Conservation (phyloP, 1,284 basidiomycete species). For the Ceratobasidium sp. region DNA sequence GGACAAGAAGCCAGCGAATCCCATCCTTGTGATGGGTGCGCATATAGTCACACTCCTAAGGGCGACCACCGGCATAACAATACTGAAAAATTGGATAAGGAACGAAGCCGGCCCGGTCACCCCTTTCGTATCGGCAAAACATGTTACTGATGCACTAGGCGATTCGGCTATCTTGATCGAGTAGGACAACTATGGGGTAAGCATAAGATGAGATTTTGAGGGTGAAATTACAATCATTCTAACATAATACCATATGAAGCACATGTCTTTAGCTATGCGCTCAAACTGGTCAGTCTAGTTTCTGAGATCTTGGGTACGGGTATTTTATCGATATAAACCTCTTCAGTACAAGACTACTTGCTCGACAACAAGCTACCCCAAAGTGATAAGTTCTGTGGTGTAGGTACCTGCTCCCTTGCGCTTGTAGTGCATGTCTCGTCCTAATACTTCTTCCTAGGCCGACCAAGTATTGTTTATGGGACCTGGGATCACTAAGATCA, state of each 20-base stretch:
- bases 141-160: constrained; percentile 36
- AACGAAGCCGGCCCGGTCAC: constrained; percentile 35
- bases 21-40: constrained; percentile 41
- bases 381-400: too few relatives aligned
- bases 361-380: too few relatives aligned
- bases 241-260: not conserved
- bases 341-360: too few relatives aligned
- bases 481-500: too few relatives aligned
- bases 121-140: constrained; percentile 29
- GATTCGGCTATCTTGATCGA: constrained; percentile 39
- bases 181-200: constrained; percentile 39
- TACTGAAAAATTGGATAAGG: too few relatives aligned
- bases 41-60: not conserved
- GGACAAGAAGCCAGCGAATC: constrained; percentile 33
- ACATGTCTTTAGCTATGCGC: constrained; percentile 27
- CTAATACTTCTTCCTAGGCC: too few relatives aligned
- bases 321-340: too few relatives aligned
- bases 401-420: too few relatives aligned
- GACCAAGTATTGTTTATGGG: too few relatives aligned
- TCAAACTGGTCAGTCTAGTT: constrained; percentile 19
- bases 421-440: too few relatives aligned
- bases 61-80: not conserved
- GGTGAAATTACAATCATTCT: too few relatives aligned
- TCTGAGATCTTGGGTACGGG: too few relatives aligned
- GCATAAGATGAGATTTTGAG: not conserved